Conservation (phyloP, 768 basidiomycete genomes). For the Fomitopsis pulvina region DNA sequence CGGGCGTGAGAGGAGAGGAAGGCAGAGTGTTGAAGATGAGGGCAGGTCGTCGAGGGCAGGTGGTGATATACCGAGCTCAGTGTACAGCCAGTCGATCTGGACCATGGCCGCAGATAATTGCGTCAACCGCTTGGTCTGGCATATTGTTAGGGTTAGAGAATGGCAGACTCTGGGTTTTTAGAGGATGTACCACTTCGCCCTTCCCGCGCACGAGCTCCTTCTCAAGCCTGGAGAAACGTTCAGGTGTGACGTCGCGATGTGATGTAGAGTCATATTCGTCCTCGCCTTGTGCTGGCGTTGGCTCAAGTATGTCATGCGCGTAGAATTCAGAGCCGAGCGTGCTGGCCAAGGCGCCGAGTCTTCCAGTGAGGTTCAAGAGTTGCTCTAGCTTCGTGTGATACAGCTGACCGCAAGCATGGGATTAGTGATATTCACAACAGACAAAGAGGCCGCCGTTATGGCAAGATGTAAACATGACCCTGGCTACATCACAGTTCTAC, state of each 20-base stretch:
- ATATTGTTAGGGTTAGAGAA: neutral
- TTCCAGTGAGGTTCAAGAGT: conserved; percentile 60
- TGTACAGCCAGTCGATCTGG: conserved; percentile 78
- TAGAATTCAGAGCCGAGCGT: conserved; percentile 60
- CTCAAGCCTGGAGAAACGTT: conserved; percentile 74
- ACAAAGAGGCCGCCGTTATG: neutral
- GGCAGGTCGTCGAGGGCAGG: conserved; percentile 46
- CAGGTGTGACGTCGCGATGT: conserved; percentile 69
- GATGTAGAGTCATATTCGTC: conserved; percentile 31
- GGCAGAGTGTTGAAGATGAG: conserved; percentile 25
- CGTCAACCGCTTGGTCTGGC: conserved; percentile 59
- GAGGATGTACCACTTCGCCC: conserved; percentile 67
- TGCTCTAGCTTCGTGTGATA: conserved; percentile 70
- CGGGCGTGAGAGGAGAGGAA: conserved; percentile 24
- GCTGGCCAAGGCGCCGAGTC: conserved; percentile 50
- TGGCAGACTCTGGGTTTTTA: too few relatives aligned
- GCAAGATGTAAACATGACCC: neutral
- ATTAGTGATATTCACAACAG: neutral
- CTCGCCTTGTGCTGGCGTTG: conserved; percentile 37
- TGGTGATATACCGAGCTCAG: conserved; percentile 70
- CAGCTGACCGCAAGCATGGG: neutral
- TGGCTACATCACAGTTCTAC: neutral
- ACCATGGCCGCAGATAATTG: conserved; percentile 57
- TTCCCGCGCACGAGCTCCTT: conserved; percentile 82
- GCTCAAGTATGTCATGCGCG: conserved; percentile 46